Conservation (phyloP, 2,329 filamentous ascomycete genomes). For the Conoideocrella luteorostrata region DNA sequence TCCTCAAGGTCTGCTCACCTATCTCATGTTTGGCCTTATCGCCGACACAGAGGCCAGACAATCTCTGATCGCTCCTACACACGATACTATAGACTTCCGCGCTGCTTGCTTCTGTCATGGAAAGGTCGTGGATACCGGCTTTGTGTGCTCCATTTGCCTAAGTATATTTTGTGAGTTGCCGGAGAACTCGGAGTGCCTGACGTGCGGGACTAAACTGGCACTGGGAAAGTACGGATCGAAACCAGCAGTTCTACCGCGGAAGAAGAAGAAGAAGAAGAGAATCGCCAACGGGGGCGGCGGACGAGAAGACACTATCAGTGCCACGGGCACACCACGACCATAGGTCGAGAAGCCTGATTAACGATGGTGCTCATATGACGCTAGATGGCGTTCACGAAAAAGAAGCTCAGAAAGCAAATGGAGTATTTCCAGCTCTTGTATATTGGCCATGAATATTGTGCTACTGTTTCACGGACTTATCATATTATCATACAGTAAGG, state of each 20-base stretch:
- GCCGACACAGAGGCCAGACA: constrained; percentile 52
- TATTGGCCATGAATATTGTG: too few relatives aligned
- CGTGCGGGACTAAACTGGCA: constrained; percentile 73
- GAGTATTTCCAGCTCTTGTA: too few relatives aligned
- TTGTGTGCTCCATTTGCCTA: constrained; percentile 92
- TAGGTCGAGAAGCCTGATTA: too few relatives aligned
- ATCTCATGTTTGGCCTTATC: constrained; percentile 90
- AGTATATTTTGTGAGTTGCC: constrained; percentile 79
- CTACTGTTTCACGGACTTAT: too few relatives aligned
- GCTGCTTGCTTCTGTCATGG: constrained; percentile 98
- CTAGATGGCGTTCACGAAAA: too few relatives aligned
- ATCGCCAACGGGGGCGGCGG: constrained; percentile 41
- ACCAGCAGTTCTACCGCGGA: constrained; percentile 66
- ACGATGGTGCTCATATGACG: too few relatives aligned
- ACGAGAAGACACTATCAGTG: constrained; percentile 52
- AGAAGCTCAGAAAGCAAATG: too few relatives aligned
- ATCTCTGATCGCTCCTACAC: constrained; percentile 69
- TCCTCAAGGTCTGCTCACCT: constrained; percentile 74
- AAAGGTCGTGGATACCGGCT: constrained; percentile 83
- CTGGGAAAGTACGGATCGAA: constrained; percentile 70
- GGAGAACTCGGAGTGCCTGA: constrained; percentile 64
- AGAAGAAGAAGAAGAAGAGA: constrained; percentile 73
- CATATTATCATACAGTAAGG: too few relatives aligned
- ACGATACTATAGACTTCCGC: constrained; percentile 87
- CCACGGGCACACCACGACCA: constrained; percentile 51